Evolutionary conservation across 768 basidiomycete genomes (phyloP).

Genomic region (Collybia nuda): DNA sequence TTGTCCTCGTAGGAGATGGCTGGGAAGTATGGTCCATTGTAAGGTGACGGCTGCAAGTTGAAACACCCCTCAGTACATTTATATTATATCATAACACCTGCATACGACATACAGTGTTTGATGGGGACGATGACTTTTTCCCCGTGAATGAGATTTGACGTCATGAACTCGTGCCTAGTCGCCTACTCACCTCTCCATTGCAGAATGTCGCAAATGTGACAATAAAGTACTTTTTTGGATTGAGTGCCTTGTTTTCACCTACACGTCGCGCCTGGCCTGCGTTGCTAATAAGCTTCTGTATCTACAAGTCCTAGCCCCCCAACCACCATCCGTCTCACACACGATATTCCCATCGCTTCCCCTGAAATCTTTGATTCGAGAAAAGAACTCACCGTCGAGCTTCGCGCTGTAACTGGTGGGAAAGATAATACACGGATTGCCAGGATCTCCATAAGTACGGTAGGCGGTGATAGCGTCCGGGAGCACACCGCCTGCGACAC

Average conservation of each 20-base stretch:
- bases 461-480: constrained; percentile 61
- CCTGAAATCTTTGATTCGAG: no score
- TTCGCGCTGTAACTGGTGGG: constrained; percentile 57
- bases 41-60: constrained; percentile 43
- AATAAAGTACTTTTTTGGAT: constrained; percentile 51
- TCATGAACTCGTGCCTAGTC: background rate
- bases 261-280: no score
- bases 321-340: no score
- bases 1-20: constrained; percentile 58
- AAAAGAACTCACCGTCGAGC: constrained; percentile 42
- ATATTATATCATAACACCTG: background rate
- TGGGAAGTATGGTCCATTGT: constrained; percentile 61
- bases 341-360: no score
- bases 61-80: background rate
- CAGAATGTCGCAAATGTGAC: constrained; percentile 59
- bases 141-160: background rate
- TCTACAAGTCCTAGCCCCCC: background rate
- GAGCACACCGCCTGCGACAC: constrained; percentile 49
- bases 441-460: constrained; percentile 49
- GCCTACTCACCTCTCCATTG: constrained; percentile 50
- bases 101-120: constrained; percentile 45
- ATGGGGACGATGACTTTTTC: constrained; percentile 57
- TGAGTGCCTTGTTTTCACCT: constrained; percentile 34
- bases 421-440: constrained; percentile 56
- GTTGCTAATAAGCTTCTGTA: background rate